Evolutionary conservation across 805 yeast genomes (phyloP), one percentile per base, ranked within the genome.

Genomic region (Kodamaea sagamina): DNA sequence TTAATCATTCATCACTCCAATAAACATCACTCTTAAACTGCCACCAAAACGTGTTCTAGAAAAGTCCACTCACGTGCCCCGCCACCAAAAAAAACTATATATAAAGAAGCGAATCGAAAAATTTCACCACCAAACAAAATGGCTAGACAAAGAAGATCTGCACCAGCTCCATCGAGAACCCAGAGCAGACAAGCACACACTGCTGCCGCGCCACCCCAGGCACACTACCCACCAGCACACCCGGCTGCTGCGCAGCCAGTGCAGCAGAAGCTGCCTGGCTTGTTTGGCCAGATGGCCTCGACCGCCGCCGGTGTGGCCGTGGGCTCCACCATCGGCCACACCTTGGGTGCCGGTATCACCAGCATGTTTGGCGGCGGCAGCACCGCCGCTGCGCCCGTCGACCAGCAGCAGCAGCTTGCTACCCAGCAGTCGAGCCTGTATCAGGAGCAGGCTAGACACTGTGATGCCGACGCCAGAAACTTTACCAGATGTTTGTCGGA

Each of bases 251-350:
- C 40, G 6, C 56, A 52, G 42, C 75, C 84, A 37, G 42, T 29
- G 2, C 37, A 27, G 27, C 79, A 79, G 47, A 75, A 74, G 47
- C 77, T 73, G 50, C 97, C 97, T 37, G 97, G 98, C 58, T 58
- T 92, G 63, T 90, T 92, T 59, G 86, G 92, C 47, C 95, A 93
- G 72, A 93, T 93, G 99, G 98, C 98, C 29, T 77, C 95, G 37
- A 93, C 99, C 38, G 99, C 99, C 43, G 99, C 98, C 39, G 99
- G 99, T 82, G 99, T 93, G 35, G 99, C 98, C 42, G 97, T 93
- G 44, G 99, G 99, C 58, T 88, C 97, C 41, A 84, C 98, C 48
- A 83, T 92, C 43, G 99, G 99, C 49, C 99, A 93, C 77, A 89
- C 97, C 31, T 54, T 92, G 46, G 97, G 97, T 71, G 95, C 95